Evolutionary conservation across 202 grass and related monocot genomes (phyloP).

Genomic region (Miscanthus sacchariflorus): DNA sequence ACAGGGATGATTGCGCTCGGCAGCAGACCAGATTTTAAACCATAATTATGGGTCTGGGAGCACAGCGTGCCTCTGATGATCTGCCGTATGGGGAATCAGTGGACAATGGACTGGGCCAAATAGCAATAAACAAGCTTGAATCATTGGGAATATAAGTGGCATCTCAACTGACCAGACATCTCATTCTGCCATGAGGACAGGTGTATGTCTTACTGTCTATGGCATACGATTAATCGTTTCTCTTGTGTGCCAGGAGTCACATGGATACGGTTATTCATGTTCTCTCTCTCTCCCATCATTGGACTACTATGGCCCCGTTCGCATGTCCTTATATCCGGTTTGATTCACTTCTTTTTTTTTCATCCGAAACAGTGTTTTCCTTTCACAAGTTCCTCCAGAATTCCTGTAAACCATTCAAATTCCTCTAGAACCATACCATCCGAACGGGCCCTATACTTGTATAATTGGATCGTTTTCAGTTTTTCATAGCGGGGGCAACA

Average conservation of each 20-base stretch:
- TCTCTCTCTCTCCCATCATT: neutral
- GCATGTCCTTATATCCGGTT: too few relatives aligned
- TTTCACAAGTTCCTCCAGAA: too few relatives aligned
- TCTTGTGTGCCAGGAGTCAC: neutral
- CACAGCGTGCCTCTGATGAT: neutral
- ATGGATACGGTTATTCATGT: neutral
- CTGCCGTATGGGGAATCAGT: neutral
- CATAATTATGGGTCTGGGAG: neutral
- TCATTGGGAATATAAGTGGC: slow-evolving; percentile 33
- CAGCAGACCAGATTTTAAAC: neutral
- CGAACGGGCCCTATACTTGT: too few relatives aligned
- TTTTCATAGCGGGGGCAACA: neutral
- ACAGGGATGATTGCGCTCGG: slow-evolving; percentile 23
- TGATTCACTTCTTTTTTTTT: too few relatives aligned
- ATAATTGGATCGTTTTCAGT: neutral
- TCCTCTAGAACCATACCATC: too few relatives aligned
- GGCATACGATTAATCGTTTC: neutral
- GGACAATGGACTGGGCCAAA: neutral
- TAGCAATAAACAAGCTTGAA: slow-evolving; percentile 27
- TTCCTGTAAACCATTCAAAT: too few relatives aligned
- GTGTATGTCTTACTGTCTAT: neutral
- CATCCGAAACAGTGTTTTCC: too few relatives aligned
- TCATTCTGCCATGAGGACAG: slow-evolving; percentile 14
- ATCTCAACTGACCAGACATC: slow-evolving; percentile 22
- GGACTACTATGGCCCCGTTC: too few relatives aligned